Base-by-base conservation (phyloP, 805 yeast genomes). In the Wickerhamiella australiensis region DNA sequence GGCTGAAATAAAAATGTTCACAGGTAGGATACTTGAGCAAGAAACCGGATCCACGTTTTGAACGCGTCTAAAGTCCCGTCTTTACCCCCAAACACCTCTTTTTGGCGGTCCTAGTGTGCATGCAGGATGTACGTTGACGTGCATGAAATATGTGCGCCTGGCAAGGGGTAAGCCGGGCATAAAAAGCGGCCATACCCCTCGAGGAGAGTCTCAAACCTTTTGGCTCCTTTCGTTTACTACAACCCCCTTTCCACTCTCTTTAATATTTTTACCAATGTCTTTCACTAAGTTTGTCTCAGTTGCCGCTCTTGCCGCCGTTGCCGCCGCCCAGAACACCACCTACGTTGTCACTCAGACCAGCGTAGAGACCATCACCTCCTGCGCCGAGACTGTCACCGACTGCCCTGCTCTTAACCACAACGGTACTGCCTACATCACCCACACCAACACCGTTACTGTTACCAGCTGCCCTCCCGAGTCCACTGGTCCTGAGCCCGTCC, bases 341-440 rank as follows among this genome's bases (percentile, higher is more conserved):
- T 48, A 23, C 33, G 38, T 47, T 36, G 65, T 58, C n/a, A 53
- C 55, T 38, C 51, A 64, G 53, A 65, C 71, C 56, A 65, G 70
- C 55, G 61, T 69, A 60, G 75, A 65, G 55, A 73, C 77, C 63
- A 64, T 72, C 69, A 70, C 74, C 58, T 65, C 69, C 52, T 73
- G 77, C 65, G 42, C 22, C 17, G 23, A 17, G 27, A 27, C 35
- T 20, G 49, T 46, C 36, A 38, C 50, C 22, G 45, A 31, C 50
- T 38, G 45, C 50, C 45, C 50, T 40, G 49, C 49, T 17, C 54
- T 5, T 31, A 45, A 64, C 42, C 63, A 66, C 53, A 50, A 50
- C 27, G 46, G 50, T 27, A 47, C 52, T 17, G 52, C 50, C 33
- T 38, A 37, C 40, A 65, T 59, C 15, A 54, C 57, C 43, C 53